These are phyloP conservation scores for Taiwanofungus camphoratus DNA, from an alignment of 1,284 basidiomycete species.

Conservation along the genomic window DNA sequence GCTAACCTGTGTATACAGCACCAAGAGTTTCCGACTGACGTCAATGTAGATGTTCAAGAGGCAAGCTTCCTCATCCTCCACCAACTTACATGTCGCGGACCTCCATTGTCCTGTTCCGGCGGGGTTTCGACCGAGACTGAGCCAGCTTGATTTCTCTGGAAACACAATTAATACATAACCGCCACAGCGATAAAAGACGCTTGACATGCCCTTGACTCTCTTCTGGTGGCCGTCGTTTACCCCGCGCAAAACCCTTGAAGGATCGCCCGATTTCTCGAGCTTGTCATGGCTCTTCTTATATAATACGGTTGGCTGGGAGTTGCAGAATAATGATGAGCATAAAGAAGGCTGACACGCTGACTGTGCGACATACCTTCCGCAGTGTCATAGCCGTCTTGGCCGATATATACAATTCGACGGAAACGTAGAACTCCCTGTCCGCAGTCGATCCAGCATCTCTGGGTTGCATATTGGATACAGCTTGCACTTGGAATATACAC, in stretches of 20 bases:
- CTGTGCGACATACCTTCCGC: slow-evolving; percentile 46
- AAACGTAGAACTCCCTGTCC: slow-evolving; percentile 40
- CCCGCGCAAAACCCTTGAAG: slow-evolving; percentile 13
- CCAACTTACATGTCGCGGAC: slow-evolving; percentile 60
- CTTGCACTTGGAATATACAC: too few species aligned
- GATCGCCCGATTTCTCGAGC: slow-evolving; percentile 7
- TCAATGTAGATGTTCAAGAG: slow-evolving; percentile 69
- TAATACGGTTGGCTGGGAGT: slow-evolving; percentile 7
- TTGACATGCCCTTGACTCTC: slow-evolving; percentile 54
- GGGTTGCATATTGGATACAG: too few species aligned
- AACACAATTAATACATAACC: too few species aligned
- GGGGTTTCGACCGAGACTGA: slow-evolving; percentile 48
- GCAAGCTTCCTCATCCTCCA: slow-evolving; percentile 61
- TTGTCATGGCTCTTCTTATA: slow-evolving; percentile 8
- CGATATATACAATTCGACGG: slow-evolving; percentile 63
- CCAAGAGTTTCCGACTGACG: slow-evolving; percentile 33
- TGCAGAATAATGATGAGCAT: slow-evolving; percentile 3
- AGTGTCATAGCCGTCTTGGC: slow-evolving; percentile 42
- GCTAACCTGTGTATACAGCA: slow-evolving; percentile 2
- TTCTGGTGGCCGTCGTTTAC: slow-evolving; percentile 36
- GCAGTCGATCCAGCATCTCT: too few species aligned
- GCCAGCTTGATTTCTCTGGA: slow-evolving; percentile 69
- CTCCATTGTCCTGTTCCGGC: slow-evolving; percentile 59
- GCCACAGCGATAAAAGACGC: neutral
- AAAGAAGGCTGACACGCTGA: neutral